Base-by-base conservation (phyloP, 140 eudicot species). In the Erigeron philadelphicus region DNA sequence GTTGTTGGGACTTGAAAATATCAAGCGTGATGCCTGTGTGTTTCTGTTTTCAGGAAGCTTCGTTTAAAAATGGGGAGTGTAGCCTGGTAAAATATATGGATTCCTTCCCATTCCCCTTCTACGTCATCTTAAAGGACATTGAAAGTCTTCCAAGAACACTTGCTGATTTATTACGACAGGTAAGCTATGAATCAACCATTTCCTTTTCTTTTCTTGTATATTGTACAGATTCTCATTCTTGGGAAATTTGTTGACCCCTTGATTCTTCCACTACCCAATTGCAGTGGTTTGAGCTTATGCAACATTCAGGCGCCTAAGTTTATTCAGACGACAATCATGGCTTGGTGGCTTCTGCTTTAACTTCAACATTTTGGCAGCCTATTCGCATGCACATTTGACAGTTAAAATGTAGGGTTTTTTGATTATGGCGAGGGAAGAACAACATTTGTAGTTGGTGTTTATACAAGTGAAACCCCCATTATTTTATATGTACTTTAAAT, bases 211-310 rank as follows among this genome's bases (percentile, higher is more conserved):
- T 70, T 21, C 25, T 21, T 21, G 25, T 21, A 3, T 16, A 35
- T 55, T 4, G 1, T 31, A 1, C 10, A 13, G 16, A 21, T 63
- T 47, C 2, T 48, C 25, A 3, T 64, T 35, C 23, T 52, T 17
- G 49, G 48, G 21, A 7, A 13, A 60, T 23, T 61, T 4, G 31
- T 43, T 40, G n/a, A 66, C 44, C 18, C 13, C 72, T 2, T 76
- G 71, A 10, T 35, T 47, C 64, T 49, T 16, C 25, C 35, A 13
- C 52, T 38, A n/a, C 8, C 19, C 17, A 13, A 58, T 45, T 79
- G 71, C 92, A 90, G 97, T 90, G 97, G 97, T 90, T 90, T 73
- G 97, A 90, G 81, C 86, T 90, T 57, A 90, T 90, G 97, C 97
- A 87, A 79, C 12, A 66, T 68, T 76, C 86, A 15, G 83, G 85